These are phyloP conservation scores for Hamigera avellanea DNA, from an alignment of 495 filamentous ascomycete species.

Conservation along the genomic window DNA sequence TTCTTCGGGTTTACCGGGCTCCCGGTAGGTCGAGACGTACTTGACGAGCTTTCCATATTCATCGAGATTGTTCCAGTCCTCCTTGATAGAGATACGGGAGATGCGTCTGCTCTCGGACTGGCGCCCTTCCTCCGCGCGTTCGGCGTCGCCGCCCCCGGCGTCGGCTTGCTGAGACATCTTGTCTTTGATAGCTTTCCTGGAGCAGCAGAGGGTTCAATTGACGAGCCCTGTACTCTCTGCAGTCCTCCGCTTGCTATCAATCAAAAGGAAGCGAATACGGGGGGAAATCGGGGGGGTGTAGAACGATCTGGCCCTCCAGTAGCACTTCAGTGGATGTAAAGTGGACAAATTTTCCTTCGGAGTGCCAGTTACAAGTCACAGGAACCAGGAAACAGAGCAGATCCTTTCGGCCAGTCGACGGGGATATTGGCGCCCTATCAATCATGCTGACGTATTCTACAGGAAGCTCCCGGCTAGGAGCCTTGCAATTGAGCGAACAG, in stretches of 20 bases:
- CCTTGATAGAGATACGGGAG: constrained; percentile 27
- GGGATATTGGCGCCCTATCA: neutral
- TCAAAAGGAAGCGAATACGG: no score
- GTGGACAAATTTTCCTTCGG: no score
- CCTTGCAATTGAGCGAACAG: no score
- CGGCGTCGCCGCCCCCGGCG: constrained; percentile 1
- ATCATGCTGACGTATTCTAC: neutral
- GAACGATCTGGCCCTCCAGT: no score
- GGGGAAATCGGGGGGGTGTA: no score
- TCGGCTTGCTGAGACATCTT: constrained; percentile 12
- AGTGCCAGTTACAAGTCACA: no score
- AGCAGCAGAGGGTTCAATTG: constrained; percentile 2
- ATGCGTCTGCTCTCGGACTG: constrained; percentile 16
- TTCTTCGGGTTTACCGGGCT: constrained; percentile 19
- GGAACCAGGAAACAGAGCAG: no score
- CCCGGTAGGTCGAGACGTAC: constrained; percentile 53
- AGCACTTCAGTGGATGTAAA: no score
- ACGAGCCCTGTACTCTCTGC: constrained; percentile 2
- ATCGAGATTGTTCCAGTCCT: constrained; percentile 28
- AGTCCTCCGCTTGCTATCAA: neutral
- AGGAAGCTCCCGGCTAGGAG: no score
- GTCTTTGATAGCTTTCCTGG: constrained; percentile 4
- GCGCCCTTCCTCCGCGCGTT: neutral
- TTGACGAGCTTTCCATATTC: constrained; percentile 48
- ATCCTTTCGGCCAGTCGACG: no score